Evolutionary conservation across 2,329 filamentous ascomycete species (phyloP).

Genomic region (Neocucurbitaria cava): DNA sequence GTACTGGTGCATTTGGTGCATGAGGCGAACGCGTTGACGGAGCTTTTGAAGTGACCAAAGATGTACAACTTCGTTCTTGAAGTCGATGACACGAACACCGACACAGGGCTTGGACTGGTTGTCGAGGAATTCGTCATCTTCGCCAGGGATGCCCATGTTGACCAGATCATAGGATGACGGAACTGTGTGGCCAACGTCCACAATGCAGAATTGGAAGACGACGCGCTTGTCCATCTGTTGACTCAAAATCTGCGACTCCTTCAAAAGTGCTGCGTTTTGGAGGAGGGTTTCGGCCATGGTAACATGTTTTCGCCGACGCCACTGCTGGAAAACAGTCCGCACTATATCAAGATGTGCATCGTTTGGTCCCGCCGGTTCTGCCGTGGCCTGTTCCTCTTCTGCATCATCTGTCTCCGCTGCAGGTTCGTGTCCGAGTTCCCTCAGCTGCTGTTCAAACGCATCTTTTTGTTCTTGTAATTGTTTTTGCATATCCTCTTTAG

Average conservation of each 20-base stretch:
- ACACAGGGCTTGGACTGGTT: conserved; percentile 87
- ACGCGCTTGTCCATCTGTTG: conserved; percentile 93
- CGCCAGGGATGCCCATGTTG: conserved; percentile 84
- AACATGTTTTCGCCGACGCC: conserved; percentile 86
- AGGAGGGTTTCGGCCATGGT: conserved; percentile 92
- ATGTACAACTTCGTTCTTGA: conserved; percentile 82
- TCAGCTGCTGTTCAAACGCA: conserved; percentile 82
- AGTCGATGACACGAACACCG: conserved; percentile 88
- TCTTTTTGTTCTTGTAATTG: conserved; percentile 84
- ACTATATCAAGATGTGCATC: conserved; percentile 76
- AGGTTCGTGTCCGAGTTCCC: conserved; percentile 65
- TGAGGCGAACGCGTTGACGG: conserved; percentile 82
- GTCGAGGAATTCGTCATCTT: conserved; percentile 84
- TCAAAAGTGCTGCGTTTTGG: conserved; percentile 80
- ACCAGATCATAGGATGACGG: conserved; percentile 97
- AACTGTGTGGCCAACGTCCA: conserved; percentile 85
- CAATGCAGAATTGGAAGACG: conserved; percentile 91
- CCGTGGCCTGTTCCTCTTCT: conserved; percentile 29
- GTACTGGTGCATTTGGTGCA: conserved; percentile 98
- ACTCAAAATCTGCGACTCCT: conserved; percentile 98
- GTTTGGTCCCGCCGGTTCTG: conserved; percentile 62
- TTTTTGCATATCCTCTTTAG: conserved; percentile 88
- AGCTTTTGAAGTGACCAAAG: conserved; percentile 96
- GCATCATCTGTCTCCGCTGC: conserved; percentile 57
- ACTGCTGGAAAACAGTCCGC: conserved; percentile 71